Evolutionary conservation across 2,329 filamentous ascomycete genomes (phyloP).

Genomic region (Davidsoniella neocaledoniae): DNA sequence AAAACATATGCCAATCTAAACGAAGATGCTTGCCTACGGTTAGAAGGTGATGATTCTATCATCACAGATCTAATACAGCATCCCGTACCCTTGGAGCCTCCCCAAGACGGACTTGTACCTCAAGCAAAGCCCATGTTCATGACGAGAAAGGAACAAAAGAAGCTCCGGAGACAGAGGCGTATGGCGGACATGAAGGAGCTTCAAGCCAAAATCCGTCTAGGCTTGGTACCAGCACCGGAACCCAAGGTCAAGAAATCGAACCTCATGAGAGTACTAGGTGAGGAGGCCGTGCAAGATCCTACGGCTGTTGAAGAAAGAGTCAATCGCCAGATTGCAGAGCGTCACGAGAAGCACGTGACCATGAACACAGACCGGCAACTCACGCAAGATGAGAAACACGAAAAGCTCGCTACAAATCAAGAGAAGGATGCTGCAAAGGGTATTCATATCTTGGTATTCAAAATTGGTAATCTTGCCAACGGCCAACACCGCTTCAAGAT

Average conservation of each 20-base stretch:
- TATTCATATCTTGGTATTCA: slow-evolving; percentile 74
- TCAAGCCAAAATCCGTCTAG: slow-evolving; percentile 87
- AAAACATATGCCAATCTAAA: slow-evolving; percentile 57
- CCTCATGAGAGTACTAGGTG: slow-evolving; percentile 89
- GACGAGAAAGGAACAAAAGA: slow-evolving; percentile 79
- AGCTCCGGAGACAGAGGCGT: slow-evolving; percentile 73
- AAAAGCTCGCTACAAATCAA: slow-evolving; percentile 71
- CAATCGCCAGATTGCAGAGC: slow-evolving; percentile 79
- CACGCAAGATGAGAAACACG: slow-evolving; percentile 69
- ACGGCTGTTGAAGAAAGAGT: slow-evolving; percentile 93
- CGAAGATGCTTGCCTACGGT: slow-evolving; percentile 48
- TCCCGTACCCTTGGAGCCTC: slow-evolving; percentile 76
- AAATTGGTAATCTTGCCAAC: slow-evolving; percentile 75
- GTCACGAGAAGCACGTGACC: slow-evolving; percentile 59
- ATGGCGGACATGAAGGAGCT: slow-evolving; percentile 91
- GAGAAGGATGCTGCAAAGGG: slow-evolving; percentile 77
- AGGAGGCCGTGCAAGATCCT: slow-evolving; percentile 75
- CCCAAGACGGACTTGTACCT: slow-evolving; percentile 70
- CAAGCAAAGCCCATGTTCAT: slow-evolving; percentile 80
- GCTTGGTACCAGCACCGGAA: slow-evolving; percentile 73
- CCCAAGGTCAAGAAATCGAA: slow-evolving; percentile 97
- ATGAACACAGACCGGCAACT: slow-evolving; percentile 74
- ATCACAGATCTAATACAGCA: slow-evolving; percentile 87
- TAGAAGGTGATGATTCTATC: slow-evolving; percentile 65
- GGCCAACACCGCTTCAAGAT: slow-evolving; percentile 90